Conservation (phyloP, 1,139 yeast genomes). For the Candida buenavistaensis region DNA sequence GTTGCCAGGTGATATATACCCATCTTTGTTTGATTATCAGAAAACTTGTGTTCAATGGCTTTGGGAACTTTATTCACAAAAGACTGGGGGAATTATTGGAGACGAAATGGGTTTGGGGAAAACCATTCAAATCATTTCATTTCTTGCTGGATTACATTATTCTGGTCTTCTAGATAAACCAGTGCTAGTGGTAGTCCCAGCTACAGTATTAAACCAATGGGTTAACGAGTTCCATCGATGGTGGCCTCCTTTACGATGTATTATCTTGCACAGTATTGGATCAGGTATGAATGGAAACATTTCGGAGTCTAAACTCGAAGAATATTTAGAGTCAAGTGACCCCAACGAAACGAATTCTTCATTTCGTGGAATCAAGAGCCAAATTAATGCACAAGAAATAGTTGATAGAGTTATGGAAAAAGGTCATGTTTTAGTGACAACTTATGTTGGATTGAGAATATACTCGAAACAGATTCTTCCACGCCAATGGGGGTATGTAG, state of each 20-base stretch:
- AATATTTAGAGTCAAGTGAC: slow-evolving; percentile 45
- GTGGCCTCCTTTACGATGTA: slow-evolving; percentile 96
- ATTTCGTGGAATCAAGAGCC: slow-evolving; percentile 30
- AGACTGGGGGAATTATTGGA: slow-evolving; percentile 92
- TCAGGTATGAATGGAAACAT: slow-evolving; percentile 65
- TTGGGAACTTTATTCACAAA: slow-evolving; percentile 82
- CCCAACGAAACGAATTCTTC: slow-evolving; percentile 39
- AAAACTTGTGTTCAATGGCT: slow-evolving; percentile 85
- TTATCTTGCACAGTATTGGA: slow-evolving; percentile 89
- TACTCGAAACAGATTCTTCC: slow-evolving; percentile 72
- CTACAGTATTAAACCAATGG: slow-evolving; percentile 96
- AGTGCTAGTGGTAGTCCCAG: slow-evolving; percentile 87
- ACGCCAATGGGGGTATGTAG: slow-evolving; percentile 83
- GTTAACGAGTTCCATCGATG: slow-evolving; percentile 91
- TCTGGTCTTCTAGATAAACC: slow-evolving; percentile 77
- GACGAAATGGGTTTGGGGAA: slow-evolving; percentile 99
- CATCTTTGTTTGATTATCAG: slow-evolving; percentile 87
- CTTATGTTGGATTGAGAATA: slow-evolving; percentile 85
- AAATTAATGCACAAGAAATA: slow-evolving; percentile 43
- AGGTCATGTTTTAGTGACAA: slow-evolving; percentile 88
- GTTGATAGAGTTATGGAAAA: slow-evolving; percentile 51
- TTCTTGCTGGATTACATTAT: slow-evolving; percentile 86
- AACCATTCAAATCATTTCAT: slow-evolving; percentile 88
- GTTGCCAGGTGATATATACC: slow-evolving; percentile 89
- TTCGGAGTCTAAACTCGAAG: slow-evolving; percentile 53